phyloP scores from a whole-genome alignment of 345 rosid species.

The Sonneratia caseolaris region DNA sequence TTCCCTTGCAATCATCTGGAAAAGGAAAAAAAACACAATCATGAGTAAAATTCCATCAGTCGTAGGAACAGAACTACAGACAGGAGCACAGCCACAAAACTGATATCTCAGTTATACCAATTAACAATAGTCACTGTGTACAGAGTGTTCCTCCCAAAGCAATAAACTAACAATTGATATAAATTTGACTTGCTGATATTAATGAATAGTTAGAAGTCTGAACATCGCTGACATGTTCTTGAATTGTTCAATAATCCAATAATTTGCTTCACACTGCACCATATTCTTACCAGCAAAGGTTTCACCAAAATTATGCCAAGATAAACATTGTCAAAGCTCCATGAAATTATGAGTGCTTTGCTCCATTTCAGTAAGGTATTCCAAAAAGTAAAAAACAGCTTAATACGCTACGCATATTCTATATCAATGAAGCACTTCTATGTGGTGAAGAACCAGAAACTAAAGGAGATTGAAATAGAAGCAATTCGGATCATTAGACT shows the following conservation, averaged over 20 bases:
- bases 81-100: background rate
- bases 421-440: background rate
- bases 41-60: background rate
- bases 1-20: conserved; percentile 42
- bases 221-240: too few species aligned
- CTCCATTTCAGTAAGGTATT: background rate
- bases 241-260: too few species aligned
- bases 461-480: too few species aligned
- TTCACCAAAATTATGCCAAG: background rate
- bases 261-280: background rate
- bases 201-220: too few species aligned
- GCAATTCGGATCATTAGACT: background rate
- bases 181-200: background rate
- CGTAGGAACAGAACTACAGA: background rate
- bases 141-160: too few species aligned
- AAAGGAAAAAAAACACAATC: background rate
- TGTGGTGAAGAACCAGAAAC: background rate
- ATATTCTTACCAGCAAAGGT: background rate
- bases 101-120: too few species aligned
- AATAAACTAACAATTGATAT: too few species aligned
- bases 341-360: background rate
- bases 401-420: too few species aligned
- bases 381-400: too few species aligned
- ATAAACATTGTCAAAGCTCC: background rate
- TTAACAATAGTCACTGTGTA: too few species aligned